phyloP scores from a whole-genome alignment of 139 green algal species.

The Chlamydomonas sphaeroides region DNA sequence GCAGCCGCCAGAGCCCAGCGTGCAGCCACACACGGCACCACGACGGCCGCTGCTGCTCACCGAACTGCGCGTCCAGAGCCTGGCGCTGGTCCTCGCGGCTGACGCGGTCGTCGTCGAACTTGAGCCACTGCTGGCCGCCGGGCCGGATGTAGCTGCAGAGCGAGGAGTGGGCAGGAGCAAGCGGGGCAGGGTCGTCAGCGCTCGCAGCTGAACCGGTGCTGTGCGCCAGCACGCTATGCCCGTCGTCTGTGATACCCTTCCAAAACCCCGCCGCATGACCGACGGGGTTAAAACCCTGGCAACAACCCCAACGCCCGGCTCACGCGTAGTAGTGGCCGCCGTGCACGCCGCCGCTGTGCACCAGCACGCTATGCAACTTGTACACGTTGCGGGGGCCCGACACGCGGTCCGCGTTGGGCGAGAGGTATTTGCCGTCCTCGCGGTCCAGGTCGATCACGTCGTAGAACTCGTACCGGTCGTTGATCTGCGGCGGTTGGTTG shows the following conservation, averaged over 20 bases:
- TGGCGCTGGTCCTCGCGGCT: slow-evolving; percentile 73
- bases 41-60: too few relatives aligned
- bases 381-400: slow-evolving; percentile 84
- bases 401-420: slow-evolving; percentile 63
- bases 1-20: too few relatives aligned
- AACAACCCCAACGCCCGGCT: too few relatives aligned
- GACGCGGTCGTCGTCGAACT: slow-evolving; percentile 97
- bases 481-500: slow-evolving; percentile 78
- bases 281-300: too few relatives aligned
- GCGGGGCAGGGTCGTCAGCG: too few relatives aligned
- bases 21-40: too few relatives aligned
- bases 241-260: too few relatives aligned
- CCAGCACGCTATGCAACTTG: slow-evolving; percentile 90
- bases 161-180: too few relatives aligned
- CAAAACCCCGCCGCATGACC: too few relatives aligned
- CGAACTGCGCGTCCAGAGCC: slow-evolving; percentile 94
- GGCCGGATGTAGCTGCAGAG: slow-evolving; percentile 68
- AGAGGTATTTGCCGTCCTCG: slow-evolving; percentile 77
- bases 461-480: slow-evolving; percentile 95
- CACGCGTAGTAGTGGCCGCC: slow-evolving; percentile 97
- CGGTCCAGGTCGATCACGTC: slow-evolving; percentile 91
- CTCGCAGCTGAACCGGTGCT: too few relatives aligned
- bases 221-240: too few relatives aligned
- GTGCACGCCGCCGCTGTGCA: slow-evolving; percentile 95
- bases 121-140: slow-evolving; percentile 85